Percentiles rank a stretch among this genome's conserved stretches.
phyloP scores from a whole-genome alignment of 1,139 yeast genomes.

The Hansenula lynferdii region DNA sequence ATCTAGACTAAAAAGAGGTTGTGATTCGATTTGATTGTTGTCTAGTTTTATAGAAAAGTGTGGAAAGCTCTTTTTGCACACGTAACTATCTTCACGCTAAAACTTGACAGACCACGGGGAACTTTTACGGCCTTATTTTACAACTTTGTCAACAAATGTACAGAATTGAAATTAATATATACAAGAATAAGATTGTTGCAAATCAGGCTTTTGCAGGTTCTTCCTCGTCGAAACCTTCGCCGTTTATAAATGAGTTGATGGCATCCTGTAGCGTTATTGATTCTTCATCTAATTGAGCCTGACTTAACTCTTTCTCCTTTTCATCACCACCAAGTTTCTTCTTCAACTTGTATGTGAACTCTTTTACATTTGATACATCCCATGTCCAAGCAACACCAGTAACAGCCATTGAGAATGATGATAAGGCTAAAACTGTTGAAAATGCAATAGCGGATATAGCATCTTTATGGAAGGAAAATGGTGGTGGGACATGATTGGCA shows the following conservation, averaged over 20 bases:
- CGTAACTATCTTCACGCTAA: neutral
- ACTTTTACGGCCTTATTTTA: neutral
- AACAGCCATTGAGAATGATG: conserved; percentile 66
- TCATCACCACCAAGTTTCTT: conserved; percentile 63
- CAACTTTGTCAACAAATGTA: too few relatives aligned
- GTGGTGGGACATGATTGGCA: conserved; percentile 84
- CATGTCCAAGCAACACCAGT: conserved; percentile 78
- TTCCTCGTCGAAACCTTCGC: conserved; percentile 18
- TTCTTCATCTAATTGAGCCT: conserved; percentile 65
- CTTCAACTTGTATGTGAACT: conserved; percentile 71
- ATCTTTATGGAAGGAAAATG: conserved; percentile 73
- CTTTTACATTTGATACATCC: conserved; percentile 64
- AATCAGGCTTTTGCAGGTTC: neutral
- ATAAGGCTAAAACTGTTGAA: conserved; percentile 70
- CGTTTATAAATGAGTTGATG: conserved; percentile 20
- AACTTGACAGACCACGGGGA: neutral
- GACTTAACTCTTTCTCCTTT: conserved; percentile 43
- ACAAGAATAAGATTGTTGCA: neutral
- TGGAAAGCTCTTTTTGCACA: neutral
- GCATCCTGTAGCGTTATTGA: conserved; percentile 32
- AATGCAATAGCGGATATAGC: conserved; percentile 85
- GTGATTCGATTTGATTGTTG: neutral
- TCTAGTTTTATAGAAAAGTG: neutral
- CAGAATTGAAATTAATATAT: neutral
- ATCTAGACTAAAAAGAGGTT: too few relatives aligned